These are phyloP conservation scores for Ramularia endophylla DNA, from an alignment of 2,329 filamentous ascomycete genomes.

Conservation along the genomic window DNA sequence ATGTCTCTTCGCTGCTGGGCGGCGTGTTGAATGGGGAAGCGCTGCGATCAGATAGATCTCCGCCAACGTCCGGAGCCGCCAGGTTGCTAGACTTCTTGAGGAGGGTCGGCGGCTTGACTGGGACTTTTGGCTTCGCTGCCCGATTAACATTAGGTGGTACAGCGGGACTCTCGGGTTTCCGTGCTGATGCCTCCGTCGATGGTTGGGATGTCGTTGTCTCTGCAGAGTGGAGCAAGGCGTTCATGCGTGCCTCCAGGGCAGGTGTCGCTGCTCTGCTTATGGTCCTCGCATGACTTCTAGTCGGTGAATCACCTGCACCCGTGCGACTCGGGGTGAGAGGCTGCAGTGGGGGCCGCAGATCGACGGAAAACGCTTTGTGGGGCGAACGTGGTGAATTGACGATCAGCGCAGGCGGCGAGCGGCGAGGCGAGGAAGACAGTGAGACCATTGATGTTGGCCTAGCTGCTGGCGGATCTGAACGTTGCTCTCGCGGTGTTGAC, in stretches of 20 bases:
- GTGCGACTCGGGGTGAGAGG: conserved; percentile 20
- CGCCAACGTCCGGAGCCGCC: conserved; percentile 37
- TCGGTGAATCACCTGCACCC: conserved; percentile 20
- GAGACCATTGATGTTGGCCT: conserved; percentile 46
- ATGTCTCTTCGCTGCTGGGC: conserved; percentile 63
- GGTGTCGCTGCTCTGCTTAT: conserved; percentile 39
- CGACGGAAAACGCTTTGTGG: conserved; percentile 25
- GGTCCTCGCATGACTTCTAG: conserved; percentile 30
- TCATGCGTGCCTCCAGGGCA: conserved; percentile 34
- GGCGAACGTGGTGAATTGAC: conserved; percentile 67
- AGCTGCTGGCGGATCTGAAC: conserved; percentile 32
- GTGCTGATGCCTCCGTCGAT: conserved; percentile 4
- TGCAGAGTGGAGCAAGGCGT: conserved; percentile 28
- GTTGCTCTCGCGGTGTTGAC: conserved; percentile 19
- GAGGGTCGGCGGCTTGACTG: conserved; percentile 28
- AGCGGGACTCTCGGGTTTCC: conserved; percentile 29
- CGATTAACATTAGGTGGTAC: conserved; percentile 73
- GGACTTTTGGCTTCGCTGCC: conserved; percentile 68
- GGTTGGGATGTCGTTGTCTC: conserved; percentile 9
- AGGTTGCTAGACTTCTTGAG: conserved; percentile 21
- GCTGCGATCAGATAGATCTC: conserved; percentile 36
- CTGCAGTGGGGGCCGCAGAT: conserved; percentile 12
- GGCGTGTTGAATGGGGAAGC: conserved; percentile 83
- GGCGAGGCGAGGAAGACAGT: conserved; percentile 38
- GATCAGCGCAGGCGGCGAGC: conserved; percentile 59